A percentile compares a stretch with the other conserved stretches of the same genome.
Evolutionary conservation across 2,329 filamentous ascomycete genomes (phyloP).

Genomic region (Pestalotiopsis fici): DNA sequence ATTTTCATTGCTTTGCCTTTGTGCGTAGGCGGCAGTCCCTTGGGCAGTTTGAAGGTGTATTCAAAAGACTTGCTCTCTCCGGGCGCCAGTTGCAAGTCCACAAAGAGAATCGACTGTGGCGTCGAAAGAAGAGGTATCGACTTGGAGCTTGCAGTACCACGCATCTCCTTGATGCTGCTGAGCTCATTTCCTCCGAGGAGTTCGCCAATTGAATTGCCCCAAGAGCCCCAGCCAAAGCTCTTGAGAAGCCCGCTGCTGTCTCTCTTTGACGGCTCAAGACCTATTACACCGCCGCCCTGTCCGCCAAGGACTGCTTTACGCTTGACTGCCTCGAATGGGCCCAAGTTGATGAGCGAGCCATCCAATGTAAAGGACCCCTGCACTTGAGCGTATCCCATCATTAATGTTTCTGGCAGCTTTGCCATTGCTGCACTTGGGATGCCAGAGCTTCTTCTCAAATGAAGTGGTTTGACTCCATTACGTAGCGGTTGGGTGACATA

Average conservation of each 20-base stretch:
- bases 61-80: conserved; percentile 87
- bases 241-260: conserved; percentile 80
- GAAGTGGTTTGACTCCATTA: conserved; percentile 38
- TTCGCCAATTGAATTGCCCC: conserved; percentile 86
- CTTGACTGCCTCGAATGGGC: conserved; percentile 93
- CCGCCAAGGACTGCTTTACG: conserved; percentile 87
- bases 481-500: conserved; percentile 63
- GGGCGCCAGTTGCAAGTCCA: conserved; percentile 83
- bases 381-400: conserved; percentile 98
- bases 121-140: conserved; percentile 91
- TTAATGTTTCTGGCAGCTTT: conserved; percentile 72
- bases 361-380: conserved; percentile 91
- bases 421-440: conserved; percentile 41
- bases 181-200: conserved; percentile 84
- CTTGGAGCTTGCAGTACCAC: conserved; percentile 80
- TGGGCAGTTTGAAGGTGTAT: conserved; percentile 83
- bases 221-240: conserved; percentile 82
- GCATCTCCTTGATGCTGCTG: conserved; percentile 95
- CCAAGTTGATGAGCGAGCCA: conserved; percentile 85
- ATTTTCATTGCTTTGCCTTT: conserved; percentile 94
- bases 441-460: conserved; percentile 48
- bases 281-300: conserved; percentile 84
- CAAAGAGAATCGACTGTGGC: conserved; percentile 93
- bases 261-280: conserved; percentile 72
- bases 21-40: conserved; percentile 87